Evolutionary conservation across 2,329 filamentous ascomycete species (phyloP).

Genomic region (Xylaria sp.): DNA sequence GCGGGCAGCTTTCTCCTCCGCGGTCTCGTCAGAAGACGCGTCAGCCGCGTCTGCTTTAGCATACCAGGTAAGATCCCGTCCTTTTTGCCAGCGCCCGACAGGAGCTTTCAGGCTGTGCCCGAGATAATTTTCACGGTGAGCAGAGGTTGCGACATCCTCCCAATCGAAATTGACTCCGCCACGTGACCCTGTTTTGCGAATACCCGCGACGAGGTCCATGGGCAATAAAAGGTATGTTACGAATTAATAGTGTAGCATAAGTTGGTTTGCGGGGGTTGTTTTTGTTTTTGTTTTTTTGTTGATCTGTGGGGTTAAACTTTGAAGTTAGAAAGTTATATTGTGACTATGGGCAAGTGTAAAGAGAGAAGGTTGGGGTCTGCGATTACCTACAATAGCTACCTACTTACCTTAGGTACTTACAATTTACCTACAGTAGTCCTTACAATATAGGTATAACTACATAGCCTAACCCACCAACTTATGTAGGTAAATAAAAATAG

Average conservation of each 20-base stretch:
- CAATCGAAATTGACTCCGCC: constrained; percentile 97
- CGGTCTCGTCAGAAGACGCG: constrained; percentile 63
- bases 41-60: constrained; percentile 66
- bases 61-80: constrained; percentile 73
- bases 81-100: constrained; percentile 90
- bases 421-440: too few relatives aligned
- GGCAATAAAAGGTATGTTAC: not conserved
- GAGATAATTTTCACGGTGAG: constrained; percentile 88
- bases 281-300: not conserved
- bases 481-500: too few relatives aligned
- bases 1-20: constrained; percentile 66
- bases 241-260: not conserved
- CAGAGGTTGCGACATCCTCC: constrained; percentile 89
- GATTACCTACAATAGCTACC: too few relatives aligned
- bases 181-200: constrained; percentile 89
- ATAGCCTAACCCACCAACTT: too few relatives aligned
- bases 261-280: not conserved
- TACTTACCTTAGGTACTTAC: too few relatives aligned
- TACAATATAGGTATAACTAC: too few relatives aligned
- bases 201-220: constrained; percentile 94
- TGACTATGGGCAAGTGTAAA: too few relatives aligned
- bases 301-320: not conserved
- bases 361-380: too few relatives aligned
- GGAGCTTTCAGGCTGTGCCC: constrained; percentile 93
- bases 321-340: not conserved